Conservation (phyloP, 257 asterid genomes). For the Solanum bukasovii region DNA sequence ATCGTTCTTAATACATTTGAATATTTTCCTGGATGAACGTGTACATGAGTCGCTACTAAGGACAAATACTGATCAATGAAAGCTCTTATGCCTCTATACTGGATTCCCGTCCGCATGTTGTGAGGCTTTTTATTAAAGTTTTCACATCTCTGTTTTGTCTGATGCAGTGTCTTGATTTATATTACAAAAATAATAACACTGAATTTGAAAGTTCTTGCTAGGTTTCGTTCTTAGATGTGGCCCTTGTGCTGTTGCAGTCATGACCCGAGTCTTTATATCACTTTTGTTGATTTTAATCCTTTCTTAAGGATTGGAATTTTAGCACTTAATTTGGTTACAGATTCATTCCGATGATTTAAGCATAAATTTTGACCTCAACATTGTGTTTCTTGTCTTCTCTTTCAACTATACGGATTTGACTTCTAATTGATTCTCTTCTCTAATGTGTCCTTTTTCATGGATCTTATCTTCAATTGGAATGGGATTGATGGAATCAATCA, state of each 20-base stretch:
- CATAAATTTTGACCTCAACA: background rate
- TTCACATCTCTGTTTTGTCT: background rate
- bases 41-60: background rate
- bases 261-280: background rate
- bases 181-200: background rate
- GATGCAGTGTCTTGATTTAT: background rate
- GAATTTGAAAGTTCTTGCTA: background rate
- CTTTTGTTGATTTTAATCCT: background rate
- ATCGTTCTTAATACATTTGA: background rate
- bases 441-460: background rate
- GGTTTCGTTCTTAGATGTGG: background rate
- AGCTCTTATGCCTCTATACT: background rate
- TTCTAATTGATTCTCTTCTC: background rate
- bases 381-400: background rate
- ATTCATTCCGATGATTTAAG: background rate
- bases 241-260: background rate
- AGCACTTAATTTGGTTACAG: background rate
- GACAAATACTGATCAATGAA: background rate
- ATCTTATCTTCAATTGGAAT: background rate
- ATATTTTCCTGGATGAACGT: background rate
- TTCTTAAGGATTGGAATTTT: background rate
- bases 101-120: background rate
- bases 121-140: background rate
- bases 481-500: conserved; percentile 22
- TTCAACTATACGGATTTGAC: background rate